Evolutionary conservation across 2,329 filamentous ascomycete genomes (phyloP).

Genomic region (Colletotrichum eremochloae): DNA sequence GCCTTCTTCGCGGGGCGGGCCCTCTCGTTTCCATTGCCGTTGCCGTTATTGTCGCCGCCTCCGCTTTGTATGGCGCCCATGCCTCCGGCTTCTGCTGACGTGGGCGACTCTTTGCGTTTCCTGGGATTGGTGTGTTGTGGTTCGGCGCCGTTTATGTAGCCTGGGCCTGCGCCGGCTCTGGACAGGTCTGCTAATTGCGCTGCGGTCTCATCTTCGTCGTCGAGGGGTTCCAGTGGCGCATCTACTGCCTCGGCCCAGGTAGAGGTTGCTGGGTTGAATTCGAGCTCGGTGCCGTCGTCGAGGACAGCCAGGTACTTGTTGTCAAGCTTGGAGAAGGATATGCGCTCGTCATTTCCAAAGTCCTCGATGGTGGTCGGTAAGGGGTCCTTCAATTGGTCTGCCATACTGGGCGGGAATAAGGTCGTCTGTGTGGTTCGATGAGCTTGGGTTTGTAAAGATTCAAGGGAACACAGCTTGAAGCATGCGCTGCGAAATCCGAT

Average conservation of each 20-base stretch:
- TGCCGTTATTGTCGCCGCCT: constrained; percentile 52
- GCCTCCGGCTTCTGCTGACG: constrained; percentile 23
- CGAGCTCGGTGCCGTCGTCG: constrained; percentile 86
- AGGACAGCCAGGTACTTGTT: constrained; percentile 87
- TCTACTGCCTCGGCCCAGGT: constrained; percentile 80
- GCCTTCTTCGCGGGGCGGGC: constrained; percentile 59
- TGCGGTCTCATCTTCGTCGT: constrained; percentile 50
- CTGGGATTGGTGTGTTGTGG: constrained; percentile 43
- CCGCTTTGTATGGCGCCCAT: constrained; percentile 35
- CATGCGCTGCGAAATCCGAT: constrained; percentile 18
- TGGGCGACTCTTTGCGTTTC: constrained; percentile 60
- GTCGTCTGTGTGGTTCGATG: not conserved
- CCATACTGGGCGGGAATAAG: constrained; percentile 5
- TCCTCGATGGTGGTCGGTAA: constrained; percentile 74
- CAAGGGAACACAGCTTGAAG: constrained; percentile 2
- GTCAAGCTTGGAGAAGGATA: constrained; percentile 88
- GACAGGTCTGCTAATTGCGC: constrained; percentile 47
- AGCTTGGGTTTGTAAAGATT: not conserved
- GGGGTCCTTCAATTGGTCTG: constrained; percentile 50
- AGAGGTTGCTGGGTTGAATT: constrained; percentile 79
- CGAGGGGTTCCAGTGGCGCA: constrained; percentile 56
- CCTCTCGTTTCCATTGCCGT: constrained; percentile 20
- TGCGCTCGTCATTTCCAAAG: constrained; percentile 83
- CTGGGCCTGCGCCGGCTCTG: constrained; percentile 39
- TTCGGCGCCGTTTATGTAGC: constrained; percentile 44